Base-by-base conservation (phyloP, 768 basidiomycete species). In the Serendipita sp. region DNA sequence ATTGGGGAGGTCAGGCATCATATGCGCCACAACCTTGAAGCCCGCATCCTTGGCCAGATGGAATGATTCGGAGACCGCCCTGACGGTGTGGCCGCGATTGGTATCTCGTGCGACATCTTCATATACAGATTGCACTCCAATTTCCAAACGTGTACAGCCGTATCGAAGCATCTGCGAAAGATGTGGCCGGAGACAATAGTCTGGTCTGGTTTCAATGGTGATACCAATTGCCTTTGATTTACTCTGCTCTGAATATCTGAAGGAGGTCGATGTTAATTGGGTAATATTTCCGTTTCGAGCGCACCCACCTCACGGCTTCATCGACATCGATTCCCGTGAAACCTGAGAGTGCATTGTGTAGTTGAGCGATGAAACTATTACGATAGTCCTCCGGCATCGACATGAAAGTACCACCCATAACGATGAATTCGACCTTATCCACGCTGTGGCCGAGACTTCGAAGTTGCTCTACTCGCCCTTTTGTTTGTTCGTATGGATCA, bases 351-450 rank as follows among this genome's bases (percentile, higher is more conserved):
- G 96, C 95, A 72, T 98, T 98, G 72, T 98, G 96, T 62, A 99
- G 77, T 65, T 97, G 94, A 1, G 95, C 93, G 62, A 98, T 81
- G 67, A 99, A 99, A 66, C 88, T 85, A 64, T 82, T 84, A 64
- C 96, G 82, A 71, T 99, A 98, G 48, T 92, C 90, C 72, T 98
- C 93, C 41, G 94, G 89, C 88, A 97, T 95, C 70, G 94, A 97
- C 93, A 99, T 97, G 73, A 99, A 99, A 11, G 96, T 99, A 48
- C 96, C 96, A 24, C 96, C 96, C 96, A 97, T 97, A 65, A 95
- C 80, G 66, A 96, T 97, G 67, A 85, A 88, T 68, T 90, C 89
- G 31, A 91, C 86, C 81, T 98, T 99, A 74, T 98, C 96, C 2
- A 97, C 95, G 68, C 80, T 93, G 72, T 98, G 96, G 2, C 96